Evolutionary conservation across 129 eudicot genomes (phyloP).

Genomic region (Ambrosia trifida): DNA sequence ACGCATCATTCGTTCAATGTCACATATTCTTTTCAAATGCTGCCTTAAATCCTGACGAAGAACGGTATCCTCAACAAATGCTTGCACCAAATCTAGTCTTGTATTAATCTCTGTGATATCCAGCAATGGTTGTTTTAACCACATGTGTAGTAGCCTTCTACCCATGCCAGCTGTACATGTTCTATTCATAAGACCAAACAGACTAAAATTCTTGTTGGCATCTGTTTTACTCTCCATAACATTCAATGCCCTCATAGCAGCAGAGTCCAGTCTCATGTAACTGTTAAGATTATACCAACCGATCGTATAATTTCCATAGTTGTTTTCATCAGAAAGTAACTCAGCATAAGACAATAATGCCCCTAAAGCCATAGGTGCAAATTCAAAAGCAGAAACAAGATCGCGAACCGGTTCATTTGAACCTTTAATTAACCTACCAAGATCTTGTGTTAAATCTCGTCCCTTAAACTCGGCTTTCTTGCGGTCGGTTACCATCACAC

Average conservation of each 20-base stretch:
- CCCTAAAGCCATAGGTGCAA: slow-evolving; percentile 76
- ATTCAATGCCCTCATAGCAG: slow-evolving; percentile 94
- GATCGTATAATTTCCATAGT: slow-evolving; percentile 64
- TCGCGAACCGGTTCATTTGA: slow-evolving; percentile 82
- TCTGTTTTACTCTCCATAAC: slow-evolving; percentile 98
- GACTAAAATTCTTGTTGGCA: slow-evolving; percentile 88
- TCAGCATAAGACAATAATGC: slow-evolving; percentile 74
- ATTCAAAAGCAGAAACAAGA: slow-evolving; percentile 66
- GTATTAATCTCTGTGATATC: slow-evolving; percentile 72
- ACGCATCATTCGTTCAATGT: slow-evolving; percentile 73
- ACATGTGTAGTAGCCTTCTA: slow-evolving; percentile 82
- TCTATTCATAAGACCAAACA: slow-evolving; percentile 93
- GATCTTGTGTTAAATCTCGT: slow-evolving; percentile 78
- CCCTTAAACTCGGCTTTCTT: slow-evolving; percentile 81
- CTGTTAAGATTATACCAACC: slow-evolving; percentile 61
- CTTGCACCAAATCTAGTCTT: slow-evolving; percentile 87
- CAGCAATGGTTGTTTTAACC: slow-evolving; percentile 91
- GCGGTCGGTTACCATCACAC: slow-evolving; percentile 91
- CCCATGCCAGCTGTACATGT: slow-evolving; percentile 99
- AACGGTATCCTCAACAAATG: slow-evolving; percentile 91
- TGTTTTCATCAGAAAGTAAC: slow-evolving; percentile 83
- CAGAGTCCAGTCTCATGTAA: slow-evolving; percentile 96
- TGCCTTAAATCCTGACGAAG: slow-evolving; percentile 88
- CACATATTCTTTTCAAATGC: slow-evolving; percentile 83
- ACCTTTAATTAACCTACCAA: slow-evolving; percentile 90